Conservation (phyloP, 2,329 filamentous ascomycete genomes). For the Elsinoe ampelina region DNA sequence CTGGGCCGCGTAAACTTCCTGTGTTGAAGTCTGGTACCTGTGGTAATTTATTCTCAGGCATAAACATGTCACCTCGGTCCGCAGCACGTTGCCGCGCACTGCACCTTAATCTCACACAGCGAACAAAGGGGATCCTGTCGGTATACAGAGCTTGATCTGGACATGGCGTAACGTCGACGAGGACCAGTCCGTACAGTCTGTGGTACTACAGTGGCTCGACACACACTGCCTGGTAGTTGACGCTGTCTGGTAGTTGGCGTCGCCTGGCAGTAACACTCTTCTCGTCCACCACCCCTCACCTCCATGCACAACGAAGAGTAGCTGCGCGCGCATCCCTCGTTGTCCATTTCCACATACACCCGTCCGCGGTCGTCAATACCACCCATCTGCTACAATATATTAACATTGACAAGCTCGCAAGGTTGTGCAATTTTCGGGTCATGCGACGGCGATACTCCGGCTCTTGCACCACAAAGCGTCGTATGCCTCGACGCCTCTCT, state of each 20-base stretch:
- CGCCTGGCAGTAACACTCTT: too few species aligned
- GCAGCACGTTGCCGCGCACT: background rate
- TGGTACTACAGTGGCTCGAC: too few species aligned
- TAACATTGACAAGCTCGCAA: background rate
- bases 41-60: background rate
- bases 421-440: background rate
- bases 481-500: constrained; percentile 4
- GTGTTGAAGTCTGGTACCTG: background rate
- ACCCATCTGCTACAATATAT: background rate
- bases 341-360: background rate
- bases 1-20: background rate
- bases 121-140: too few species aligned
- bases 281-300: too few species aligned
- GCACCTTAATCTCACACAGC: too few species aligned
- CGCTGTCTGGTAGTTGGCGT: too few species aligned
- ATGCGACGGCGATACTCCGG: background rate
- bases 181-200: too few species aligned
- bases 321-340: background rate
- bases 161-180: too few species aligned
- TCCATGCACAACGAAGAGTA: too few species aligned
- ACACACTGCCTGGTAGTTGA: too few species aligned
- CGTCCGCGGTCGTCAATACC: background rate
- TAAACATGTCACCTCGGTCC: background rate
- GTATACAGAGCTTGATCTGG: too few species aligned
- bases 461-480: background rate